Base-by-base conservation (phyloP, 169 alveolate species). In the Plasmodium reichenowi region DNA sequence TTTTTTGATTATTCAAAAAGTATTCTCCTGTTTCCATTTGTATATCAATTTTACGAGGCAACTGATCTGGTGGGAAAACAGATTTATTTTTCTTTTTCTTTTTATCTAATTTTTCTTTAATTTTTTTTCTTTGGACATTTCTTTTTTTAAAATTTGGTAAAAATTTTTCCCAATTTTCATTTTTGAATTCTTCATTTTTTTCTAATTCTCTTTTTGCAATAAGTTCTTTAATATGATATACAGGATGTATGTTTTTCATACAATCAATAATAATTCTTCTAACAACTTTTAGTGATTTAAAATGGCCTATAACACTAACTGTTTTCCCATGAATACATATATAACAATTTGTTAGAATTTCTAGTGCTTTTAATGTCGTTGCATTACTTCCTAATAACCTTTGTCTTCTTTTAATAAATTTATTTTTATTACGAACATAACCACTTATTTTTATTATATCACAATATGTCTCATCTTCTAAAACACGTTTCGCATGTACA, bases 351-450 rank as follows among this genome's bases (percentile, higher is more conserved):
- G 99, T 98, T 60, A 99, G 95, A 47, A 99, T 94, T 95, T 99
- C 99, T 52, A 99, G 88, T 2, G 99, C 98, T 94, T 99, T 99
- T 63, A 99, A 93, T 2, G 99, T 99, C 88, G 99, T 96, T 43
- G 99, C 99, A 88, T 98, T 98, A 17, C 99, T 99, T 20, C 99
- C 99, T 48, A 99, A 98, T 24, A 99, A 93, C 74, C 99, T 95
- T 92, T 98, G 99, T 87, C 99, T 96, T 68, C 99, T 96, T 94
- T 98, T 98, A 26, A 99, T 98, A 92, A 98, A 98, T 92, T 98
- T 97, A 92, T 98, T 99, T 94, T 97, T 98, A 93, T 98, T 98
- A 32, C 99, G 93, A 15, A 97, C 96, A 26, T 93, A 86, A 38
- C 99, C 98, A 85, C 99, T 99, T 43, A 98, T 99, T 95, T 98